phyloP scores from a whole-genome alignment of 2,329 filamentous ascomycete genomes.

The Hymenoscyphus albidus region DNA sequence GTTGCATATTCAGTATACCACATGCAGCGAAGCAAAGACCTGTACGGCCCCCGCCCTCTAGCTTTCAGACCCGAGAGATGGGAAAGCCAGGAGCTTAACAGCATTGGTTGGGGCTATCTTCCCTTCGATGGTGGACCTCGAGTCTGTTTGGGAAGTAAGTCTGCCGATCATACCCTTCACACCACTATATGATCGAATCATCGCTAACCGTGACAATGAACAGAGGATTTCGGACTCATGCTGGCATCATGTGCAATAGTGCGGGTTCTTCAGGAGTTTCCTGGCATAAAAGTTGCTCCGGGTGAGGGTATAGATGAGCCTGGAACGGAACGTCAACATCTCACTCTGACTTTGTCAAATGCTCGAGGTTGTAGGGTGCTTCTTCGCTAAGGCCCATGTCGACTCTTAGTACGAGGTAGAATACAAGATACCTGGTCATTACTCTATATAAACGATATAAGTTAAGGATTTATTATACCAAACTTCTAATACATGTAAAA shows the following conservation, averaged over 20 bases:
- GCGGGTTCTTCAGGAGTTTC: constrained; percentile 19
- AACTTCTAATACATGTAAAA: too few relatives aligned
- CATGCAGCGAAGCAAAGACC: constrained; percentile 38
- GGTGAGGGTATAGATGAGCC: constrained; percentile 16
- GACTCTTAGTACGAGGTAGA: too few relatives aligned
- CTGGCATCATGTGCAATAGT: constrained; percentile 20
- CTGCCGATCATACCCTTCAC: not conserved
- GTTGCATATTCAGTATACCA: constrained; percentile 25
- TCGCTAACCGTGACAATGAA: constrained; percentile 7
- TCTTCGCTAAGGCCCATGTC: constrained; percentile 2
- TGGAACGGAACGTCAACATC: constrained; percentile 19
- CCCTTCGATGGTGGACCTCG: constrained; percentile 2
- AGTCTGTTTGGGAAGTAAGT: constrained; percentile 5
- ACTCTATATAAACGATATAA: too few relatives aligned
- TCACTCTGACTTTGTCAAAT: constrained; percentile 21
- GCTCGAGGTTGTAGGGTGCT: constrained; percentile 21
- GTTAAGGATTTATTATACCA: too few relatives aligned
- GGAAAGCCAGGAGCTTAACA: constrained; percentile 35
- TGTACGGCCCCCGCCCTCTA: constrained; percentile 39
- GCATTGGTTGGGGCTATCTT: constrained; percentile 32
- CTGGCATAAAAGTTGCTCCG: constrained; percentile 14
- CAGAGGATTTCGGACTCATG: constrained; percentile 23
- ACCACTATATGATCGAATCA: not conserved
- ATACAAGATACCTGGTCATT: too few relatives aligned
- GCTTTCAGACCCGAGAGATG: constrained; percentile 42